Evolutionary conservation across 805 yeast genomes (phyloP).

Genomic region (Ogataea nakhonphanomensis): DNA sequence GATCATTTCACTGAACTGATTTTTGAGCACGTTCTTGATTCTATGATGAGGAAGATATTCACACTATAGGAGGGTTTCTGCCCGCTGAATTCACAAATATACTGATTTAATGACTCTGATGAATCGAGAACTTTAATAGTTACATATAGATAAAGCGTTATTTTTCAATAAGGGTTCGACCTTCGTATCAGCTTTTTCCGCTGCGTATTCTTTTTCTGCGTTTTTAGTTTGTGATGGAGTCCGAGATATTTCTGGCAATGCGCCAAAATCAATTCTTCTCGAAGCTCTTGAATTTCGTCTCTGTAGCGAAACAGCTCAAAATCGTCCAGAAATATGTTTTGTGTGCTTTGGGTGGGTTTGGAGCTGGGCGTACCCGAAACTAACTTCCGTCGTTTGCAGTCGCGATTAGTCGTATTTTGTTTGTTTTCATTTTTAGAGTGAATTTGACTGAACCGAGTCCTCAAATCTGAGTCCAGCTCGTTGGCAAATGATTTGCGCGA

Average conservation of each 20-base stretch:
- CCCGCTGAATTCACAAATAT: conserved; percentile 39
- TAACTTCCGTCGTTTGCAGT: conserved; percentile 1
- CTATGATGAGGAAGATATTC: conserved; percentile 41
- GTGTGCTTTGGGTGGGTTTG: too few species aligned
- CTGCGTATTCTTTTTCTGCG: neutral
- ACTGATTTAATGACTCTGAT: conserved; percentile 58
- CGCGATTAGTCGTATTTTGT: neutral
- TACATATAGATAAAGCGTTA: neutral
- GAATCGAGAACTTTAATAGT: conserved; percentile 5
- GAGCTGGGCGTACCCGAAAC: neutral
- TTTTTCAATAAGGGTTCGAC: neutral
- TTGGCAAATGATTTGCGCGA: conserved; percentile 1
- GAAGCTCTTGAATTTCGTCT: conserved; percentile 20
- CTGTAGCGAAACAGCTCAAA: conserved; percentile 21
- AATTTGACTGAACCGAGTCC: conserved; percentile 5
- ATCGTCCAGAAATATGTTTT: conserved; percentile 18
- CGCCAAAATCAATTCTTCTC: conserved; percentile 17
- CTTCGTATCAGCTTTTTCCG: neutral
- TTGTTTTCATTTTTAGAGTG: conserved; percentile 7
- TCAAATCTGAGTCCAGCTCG: conserved; percentile 18
- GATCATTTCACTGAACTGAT: conserved; percentile 1
- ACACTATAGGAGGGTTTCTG: conserved; percentile 48
- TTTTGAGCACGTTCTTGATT: conserved; percentile 2
- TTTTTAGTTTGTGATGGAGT: neutral
- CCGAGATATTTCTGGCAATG: conserved; percentile 14